Base-by-base conservation (phyloP, 2,329 filamentous ascomycete species). In the Aspergillus felis region DNA sequence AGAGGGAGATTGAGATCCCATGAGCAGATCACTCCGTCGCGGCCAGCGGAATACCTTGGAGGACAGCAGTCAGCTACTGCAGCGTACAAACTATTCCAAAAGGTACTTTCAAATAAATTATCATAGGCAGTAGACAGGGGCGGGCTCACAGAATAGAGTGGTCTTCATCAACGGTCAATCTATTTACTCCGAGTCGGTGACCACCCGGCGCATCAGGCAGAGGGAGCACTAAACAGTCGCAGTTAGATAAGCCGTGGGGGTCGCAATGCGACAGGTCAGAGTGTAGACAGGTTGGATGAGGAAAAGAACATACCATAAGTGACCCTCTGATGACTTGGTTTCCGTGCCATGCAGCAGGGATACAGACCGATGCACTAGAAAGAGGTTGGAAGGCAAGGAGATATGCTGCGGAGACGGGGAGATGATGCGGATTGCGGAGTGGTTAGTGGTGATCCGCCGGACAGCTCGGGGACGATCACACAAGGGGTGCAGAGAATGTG, bases 11-110 rank as follows among this genome's bases (percentile, higher is more conserved):
- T 69, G 50, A 97, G 80, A 74, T 97, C 88, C 94, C 94, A 99
- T 60, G 93, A 91, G 78, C 94, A 99, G 65, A 99, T 88, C 52
- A 94, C 89, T 66, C 94, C 94, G 76, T 99, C 94, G 71, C 94
- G 88, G 59, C 94, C 94, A 64, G 91, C 94, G 49, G 94, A 97
- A 78, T 97, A 99, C 68, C 92, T 97, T 61, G 24, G 44, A 25
- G 4, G 22, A 7, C 24, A 17, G 7, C 8, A 24, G 44, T 47
- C 24, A 47, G 44, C 44, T 44, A 20, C n/a, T 22, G n/a, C n/a
- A 42, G 9, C 29, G 29, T 32, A 14, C 29, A 32, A 32, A 32
- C 5, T 8, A 28, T 8, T 28, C 27, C 27, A 28, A 8, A 8
- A 28, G 7, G 12, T 1, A 32, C 29, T 5, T 14, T 32, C 25